Evolutionary conservation across 805 yeast species (phyloP).

Genomic region (Priceomyces castillae): DNA sequence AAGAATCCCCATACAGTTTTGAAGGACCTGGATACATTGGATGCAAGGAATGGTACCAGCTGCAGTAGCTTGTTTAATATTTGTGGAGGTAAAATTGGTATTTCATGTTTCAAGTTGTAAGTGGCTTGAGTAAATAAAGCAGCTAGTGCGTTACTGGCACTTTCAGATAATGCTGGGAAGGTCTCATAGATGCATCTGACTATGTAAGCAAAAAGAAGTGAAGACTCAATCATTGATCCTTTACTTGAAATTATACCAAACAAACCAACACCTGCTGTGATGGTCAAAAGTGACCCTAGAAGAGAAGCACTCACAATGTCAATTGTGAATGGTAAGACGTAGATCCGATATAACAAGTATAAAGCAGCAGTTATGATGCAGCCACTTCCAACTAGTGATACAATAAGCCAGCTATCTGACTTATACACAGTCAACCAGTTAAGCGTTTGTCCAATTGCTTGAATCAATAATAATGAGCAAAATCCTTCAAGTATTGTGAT

Average conservation of each 20-base stretch:
- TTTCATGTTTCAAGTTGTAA: constrained; percentile 29
- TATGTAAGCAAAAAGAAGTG: constrained; percentile 82
- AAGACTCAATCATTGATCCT: constrained; percentile 90
- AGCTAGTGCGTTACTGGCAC: constrained; percentile 33
- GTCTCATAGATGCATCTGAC: constrained; percentile 92
- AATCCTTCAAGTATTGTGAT: constrained; percentile 91
- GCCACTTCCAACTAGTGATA: constrained; percentile 69
- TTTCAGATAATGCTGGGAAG: constrained; percentile 78
- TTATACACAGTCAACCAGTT: constrained; percentile 61
- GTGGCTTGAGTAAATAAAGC: constrained; percentile 34
- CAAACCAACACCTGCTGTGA: constrained; percentile 68
- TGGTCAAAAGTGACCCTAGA: constrained; percentile 79
- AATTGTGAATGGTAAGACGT: constrained; percentile 69
- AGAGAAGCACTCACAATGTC: constrained; percentile 75
- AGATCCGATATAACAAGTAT: constrained; percentile 79
- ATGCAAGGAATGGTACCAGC: constrained; percentile 45
- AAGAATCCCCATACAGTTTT: constrained; percentile 55
- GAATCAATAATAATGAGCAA: constrained; percentile 87
- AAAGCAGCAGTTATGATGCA: constrained; percentile 71
- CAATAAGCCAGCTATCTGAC: constrained; percentile 78
- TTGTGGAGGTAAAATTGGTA: constrained; percentile 37
- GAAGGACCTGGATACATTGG: constrained; percentile 52
- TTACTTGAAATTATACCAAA: constrained; percentile 80
- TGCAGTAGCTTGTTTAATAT: constrained; percentile 32
- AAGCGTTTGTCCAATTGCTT: constrained; percentile 82